Evolutionary conservation across 257 asterid species (phyloP).

Genomic region (Coffea canephora): DNA sequence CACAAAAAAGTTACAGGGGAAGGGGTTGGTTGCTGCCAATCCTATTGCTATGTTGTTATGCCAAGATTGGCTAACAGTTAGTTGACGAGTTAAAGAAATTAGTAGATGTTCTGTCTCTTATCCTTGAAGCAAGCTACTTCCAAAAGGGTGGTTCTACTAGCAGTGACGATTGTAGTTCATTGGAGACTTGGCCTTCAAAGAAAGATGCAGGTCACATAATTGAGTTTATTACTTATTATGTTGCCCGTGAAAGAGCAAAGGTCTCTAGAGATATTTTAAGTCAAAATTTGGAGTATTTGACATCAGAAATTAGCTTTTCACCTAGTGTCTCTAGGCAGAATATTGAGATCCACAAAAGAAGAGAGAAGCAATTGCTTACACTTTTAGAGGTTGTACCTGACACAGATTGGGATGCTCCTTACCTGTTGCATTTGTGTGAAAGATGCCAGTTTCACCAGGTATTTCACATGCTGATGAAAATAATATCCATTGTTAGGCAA

Average conservation of each 20-base stretch:
- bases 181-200: slow-evolving; percentile 81
- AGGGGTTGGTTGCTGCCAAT: too few species aligned
- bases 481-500: neutral
- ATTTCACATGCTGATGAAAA: slow-evolving; percentile 11
- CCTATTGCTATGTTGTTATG: too few species aligned
- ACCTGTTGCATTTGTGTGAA: slow-evolving; percentile 63
- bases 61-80: too few species aligned
- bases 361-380: slow-evolving; percentile 74
- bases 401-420: slow-evolving; percentile 72
- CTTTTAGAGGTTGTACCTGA: slow-evolving; percentile 69
- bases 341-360: slow-evolving; percentile 34
- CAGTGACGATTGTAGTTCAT: slow-evolving; percentile 27
- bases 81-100: slow-evolving; percentile 28
- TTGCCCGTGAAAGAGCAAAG: slow-evolving; percentile 61
- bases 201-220: slow-evolving; percentile 51
- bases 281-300: slow-evolving; percentile 72
- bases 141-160: slow-evolving; percentile 39
- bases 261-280: slow-evolving; percentile 58
- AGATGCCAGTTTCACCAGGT: slow-evolving; percentile 86
- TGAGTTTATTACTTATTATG: slow-evolving; percentile 74
- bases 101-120: slow-evolving; percentile 63
- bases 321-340: slow-evolving; percentile 31
- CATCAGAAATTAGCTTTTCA: slow-evolving; percentile 45
- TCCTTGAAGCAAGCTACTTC: slow-evolving; percentile 52
- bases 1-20: too few species aligned